Conservation (phyloP, 345 rosid genomes). For the Citrus australasica region DNA sequence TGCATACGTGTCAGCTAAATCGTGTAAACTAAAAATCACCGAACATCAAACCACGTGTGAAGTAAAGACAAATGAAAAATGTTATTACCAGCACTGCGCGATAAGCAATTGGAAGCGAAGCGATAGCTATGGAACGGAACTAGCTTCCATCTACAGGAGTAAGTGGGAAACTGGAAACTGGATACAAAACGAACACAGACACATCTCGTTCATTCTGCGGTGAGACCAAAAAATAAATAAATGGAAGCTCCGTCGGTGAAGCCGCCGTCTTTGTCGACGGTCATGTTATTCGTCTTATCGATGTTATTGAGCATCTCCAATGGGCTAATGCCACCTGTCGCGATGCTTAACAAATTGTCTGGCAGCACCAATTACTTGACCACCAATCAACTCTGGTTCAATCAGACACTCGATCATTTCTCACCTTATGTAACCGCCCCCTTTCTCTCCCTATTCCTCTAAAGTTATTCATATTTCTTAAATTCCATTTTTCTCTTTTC, state of each 20-base stretch:
- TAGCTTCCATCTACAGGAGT: too few species aligned
- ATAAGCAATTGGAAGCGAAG: too few species aligned
- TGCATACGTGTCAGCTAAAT: too few species aligned
- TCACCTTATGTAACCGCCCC: constrained; percentile 56
- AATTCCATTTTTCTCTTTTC: neutral
- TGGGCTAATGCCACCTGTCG: constrained; percentile 40
- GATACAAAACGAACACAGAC: too few species aligned
- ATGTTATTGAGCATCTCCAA: constrained; percentile 21
- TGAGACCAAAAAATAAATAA: neutral
- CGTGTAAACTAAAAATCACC: too few species aligned
- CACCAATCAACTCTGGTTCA: constrained; percentile 65
- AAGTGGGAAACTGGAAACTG: too few species aligned
- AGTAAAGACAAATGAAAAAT: too few species aligned
- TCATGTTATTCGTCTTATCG: constrained; percentile 5
- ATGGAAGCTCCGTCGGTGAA: constrained; percentile 10
- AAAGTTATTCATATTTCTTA: neutral
- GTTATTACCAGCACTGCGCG: too few species aligned
- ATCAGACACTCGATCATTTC: constrained; percentile 87
- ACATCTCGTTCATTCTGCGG: neutral
- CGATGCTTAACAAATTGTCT: constrained; percentile 33
- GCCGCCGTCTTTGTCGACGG: neutral
- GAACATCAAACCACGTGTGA: too few species aligned
- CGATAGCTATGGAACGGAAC: too few species aligned
- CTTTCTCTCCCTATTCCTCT: neutral
- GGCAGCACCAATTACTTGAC: constrained; percentile 50